These are phyloP conservation scores for Hyaloscypha bicolor DNA, from an alignment of 495 filamentous ascomycete genomes.

Conservation along the genomic window DNA sequence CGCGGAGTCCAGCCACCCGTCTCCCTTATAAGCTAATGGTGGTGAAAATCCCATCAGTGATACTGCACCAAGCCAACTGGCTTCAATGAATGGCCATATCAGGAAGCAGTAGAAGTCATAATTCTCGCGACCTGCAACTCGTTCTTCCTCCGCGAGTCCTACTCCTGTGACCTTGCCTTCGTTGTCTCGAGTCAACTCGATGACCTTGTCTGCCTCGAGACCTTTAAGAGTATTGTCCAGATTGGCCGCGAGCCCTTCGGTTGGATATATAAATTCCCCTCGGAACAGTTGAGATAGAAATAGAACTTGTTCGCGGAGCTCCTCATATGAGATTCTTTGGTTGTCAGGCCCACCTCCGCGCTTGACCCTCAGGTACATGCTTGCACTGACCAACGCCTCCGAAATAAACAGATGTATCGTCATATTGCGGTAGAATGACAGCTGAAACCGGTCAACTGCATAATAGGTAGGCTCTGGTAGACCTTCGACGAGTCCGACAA, in stretches of 20 bases:
- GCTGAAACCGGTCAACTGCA: conserved; percentile 93
- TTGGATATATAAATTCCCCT: conserved; percentile 94
- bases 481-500: conserved; percentile 78
- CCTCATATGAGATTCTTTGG: conserved; percentile 74
- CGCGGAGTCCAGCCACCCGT: conserved; percentile 76
- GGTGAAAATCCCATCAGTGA: conserved; percentile 84
- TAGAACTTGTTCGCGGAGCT: conserved; percentile 72
- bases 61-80: conserved; percentile 86
- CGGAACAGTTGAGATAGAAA: conserved; percentile 94
- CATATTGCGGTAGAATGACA: conserved; percentile 98
- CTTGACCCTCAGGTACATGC: conserved; percentile 89
- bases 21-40: conserved; percentile 57
- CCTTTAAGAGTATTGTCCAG: conserved; percentile 75
- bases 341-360: conserved; percentile 78
- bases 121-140: conserved; percentile 80
- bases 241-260: conserved; percentile 78
- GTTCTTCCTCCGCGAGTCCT: conserved; percentile 75
- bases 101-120: conserved; percentile 98
- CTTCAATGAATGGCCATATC: conserved; percentile 97
- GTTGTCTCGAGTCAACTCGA: conserved; percentile 63
- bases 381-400: conserved; percentile 83
- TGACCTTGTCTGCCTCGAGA: conserved; percentile 80
- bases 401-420: conserved; percentile 97
- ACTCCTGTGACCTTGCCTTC: conserved; percentile 60
- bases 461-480: conserved; percentile 88